Evolutionary conservation across 163 green algal species (phyloP).

Genomic region (Chlamydomonas reinhardtii): DNA sequence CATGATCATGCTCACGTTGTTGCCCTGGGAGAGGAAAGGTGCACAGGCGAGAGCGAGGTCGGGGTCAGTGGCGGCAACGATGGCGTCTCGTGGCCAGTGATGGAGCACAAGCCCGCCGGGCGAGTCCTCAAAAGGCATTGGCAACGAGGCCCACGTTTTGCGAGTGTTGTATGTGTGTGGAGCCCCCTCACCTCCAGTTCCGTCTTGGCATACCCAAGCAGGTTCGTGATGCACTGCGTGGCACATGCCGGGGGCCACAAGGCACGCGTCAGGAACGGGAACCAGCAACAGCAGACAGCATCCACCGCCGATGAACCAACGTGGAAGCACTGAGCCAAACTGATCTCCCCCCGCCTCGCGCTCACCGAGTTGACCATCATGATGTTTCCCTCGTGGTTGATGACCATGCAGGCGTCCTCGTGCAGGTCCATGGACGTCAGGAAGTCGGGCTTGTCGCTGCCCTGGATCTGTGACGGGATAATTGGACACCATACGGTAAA

Average conservation of each 20-base stretch:
- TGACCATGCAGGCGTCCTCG: constrained; percentile 65
- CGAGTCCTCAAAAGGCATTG: no score
- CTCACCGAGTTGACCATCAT: constrained; percentile 61
- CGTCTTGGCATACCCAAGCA: constrained; percentile 64
- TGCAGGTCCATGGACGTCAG: constrained; percentile 61
- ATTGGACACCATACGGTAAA: no score
- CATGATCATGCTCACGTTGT: constrained; percentile 62
- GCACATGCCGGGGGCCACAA: no score
- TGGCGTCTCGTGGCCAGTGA: no score
- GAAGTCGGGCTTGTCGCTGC: constrained; percentile 54
- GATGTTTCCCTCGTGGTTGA: constrained; percentile 64
- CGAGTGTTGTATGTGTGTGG: no score
- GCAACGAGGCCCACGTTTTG: no score
- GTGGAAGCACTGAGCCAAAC: no score
- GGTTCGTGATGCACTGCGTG: constrained; percentile 27
- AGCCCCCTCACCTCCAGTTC: constrained; percentile 57
- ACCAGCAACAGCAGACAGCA: no score
- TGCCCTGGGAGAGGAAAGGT: background rate
- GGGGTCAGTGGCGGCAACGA: background rate
- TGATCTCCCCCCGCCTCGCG: no score
- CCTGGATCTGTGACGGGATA: constrained; percentile 32
- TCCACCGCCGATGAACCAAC: no score
- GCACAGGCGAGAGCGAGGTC: background rate
- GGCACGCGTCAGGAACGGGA: no score
- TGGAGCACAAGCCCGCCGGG: no score